Conservation (phyloP, 208 protist species). For the Leishmania amazonensis region DNA sequence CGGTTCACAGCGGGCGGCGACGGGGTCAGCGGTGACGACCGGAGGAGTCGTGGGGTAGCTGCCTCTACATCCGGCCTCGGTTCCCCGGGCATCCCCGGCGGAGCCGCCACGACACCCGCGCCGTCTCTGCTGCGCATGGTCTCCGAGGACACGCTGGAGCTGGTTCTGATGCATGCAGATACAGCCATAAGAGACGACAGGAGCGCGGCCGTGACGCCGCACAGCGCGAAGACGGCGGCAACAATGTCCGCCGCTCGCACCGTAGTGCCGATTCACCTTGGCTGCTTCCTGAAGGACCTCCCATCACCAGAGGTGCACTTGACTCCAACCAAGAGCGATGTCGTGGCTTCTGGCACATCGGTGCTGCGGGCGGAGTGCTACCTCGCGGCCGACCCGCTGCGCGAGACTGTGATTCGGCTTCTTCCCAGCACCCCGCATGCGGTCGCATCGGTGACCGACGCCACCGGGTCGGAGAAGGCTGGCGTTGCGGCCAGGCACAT, state of each 20-base stretch:
- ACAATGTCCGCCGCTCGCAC: slow-evolving; percentile 19
- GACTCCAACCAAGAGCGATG: not conserved
- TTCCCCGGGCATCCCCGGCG: not conserved
- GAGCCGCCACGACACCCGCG: not conserved
- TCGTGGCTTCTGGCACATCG: not conserved
- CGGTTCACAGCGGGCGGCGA: not conserved
- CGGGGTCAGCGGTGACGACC: not conserved
- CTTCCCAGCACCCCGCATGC: not conserved
- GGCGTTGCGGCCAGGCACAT: slow-evolving; percentile 18
- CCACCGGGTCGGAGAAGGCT: not conserved
- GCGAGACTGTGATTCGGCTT: slow-evolving; percentile 30
- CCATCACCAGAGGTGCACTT: slow-evolving; percentile 23
- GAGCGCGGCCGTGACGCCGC: not conserved
- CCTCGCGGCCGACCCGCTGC: slow-evolving; percentile 18
- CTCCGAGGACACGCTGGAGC: slow-evolving; percentile 13
- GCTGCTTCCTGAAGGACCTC: slow-evolving; percentile 15
- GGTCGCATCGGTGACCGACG: not conserved
- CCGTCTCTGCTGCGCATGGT: slow-evolving; percentile 13
- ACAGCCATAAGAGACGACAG: slow-evolving; percentile 1
- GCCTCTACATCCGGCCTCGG: not conserved
- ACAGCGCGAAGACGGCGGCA: not conserved
- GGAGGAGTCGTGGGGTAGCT: not conserved
- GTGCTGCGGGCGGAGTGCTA: slow-evolving; percentile 20
- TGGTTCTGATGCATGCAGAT: slow-evolving; percentile 22
- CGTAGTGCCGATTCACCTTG: slow-evolving; percentile 30